Evolutionary conservation across 176 grass and related monocot genomes (phyloP).

Genomic region (Musa troglodytarum): DNA sequence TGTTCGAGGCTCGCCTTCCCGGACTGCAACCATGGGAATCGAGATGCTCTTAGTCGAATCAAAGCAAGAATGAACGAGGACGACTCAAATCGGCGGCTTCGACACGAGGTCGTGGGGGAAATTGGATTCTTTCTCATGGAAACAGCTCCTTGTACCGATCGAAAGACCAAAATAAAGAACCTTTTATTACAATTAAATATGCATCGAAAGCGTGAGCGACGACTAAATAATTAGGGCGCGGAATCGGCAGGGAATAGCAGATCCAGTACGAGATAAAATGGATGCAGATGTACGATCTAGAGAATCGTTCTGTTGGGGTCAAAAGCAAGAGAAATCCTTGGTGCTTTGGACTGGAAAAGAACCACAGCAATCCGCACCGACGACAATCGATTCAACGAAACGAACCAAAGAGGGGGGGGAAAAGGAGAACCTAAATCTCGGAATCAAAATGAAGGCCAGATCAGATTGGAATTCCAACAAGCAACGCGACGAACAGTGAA

Average conservation of each 20-base stretch:
- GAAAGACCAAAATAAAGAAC: not conserved
- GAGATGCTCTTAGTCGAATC: not conserved
- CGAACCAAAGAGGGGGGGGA: not conserved
- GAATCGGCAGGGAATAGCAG: not conserved
- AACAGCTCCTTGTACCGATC: not conserved
- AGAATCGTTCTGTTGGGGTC: not conserved
- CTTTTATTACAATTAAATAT: not conserved
- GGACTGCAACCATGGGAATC: slow-evolving; percentile 23
- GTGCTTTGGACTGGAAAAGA: not conserved
- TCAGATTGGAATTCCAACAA: not conserved
- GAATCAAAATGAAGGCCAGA: not conserved
- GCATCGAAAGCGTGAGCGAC: not conserved
- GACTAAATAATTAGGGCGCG: not conserved
- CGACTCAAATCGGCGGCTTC: not conserved
- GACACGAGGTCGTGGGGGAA: not conserved
- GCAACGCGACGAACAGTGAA: not conserved
- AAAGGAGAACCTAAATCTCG: not conserved
- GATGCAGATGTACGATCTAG: not conserved
- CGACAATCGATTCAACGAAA: not conserved
- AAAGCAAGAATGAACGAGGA: not conserved
- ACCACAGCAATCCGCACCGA: not conserved
- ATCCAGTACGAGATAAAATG: not conserved
- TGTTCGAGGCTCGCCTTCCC: slow-evolving; percentile 32
- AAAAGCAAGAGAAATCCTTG: not conserved
- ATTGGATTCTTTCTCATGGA: not conserved